Evolutionary conservation across 2,329 filamentous ascomycete species (phyloP), one percentile per base, ranked within the genome.

Genomic region (Venturia oleaginea): DNA sequence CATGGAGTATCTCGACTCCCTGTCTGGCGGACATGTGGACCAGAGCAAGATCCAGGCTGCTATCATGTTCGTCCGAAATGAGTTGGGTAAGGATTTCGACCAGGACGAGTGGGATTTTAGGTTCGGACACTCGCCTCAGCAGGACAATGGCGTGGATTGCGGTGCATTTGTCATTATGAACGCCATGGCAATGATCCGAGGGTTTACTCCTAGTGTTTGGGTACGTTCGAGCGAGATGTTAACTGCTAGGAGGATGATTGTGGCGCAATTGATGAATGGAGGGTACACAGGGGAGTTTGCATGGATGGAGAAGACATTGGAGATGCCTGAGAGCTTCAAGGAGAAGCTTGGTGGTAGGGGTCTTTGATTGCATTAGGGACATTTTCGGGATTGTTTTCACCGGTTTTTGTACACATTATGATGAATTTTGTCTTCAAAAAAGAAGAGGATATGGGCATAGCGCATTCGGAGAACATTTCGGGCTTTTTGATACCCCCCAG

Each of bases 91-190:
- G 3, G 73, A 75, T 6, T 91, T 83, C 69, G 71, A 79, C 2
- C 76, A 77, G 17, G 75, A 76, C 1, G 86, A 89, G 48, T 92
- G 89, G 89, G 77, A 73, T 30, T 76, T 79, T 1, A 75, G 82
- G 8, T 72, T 75, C n/a, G 78, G 81, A 55, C 73, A 75, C 19
- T 83, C 83, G 42, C 81, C 84, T 0, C 69, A 67, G 2, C 89
- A 92, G 72, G 79, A 76, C 32, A 92, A 92, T 70, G 81, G 82
- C 1, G 85, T 83, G 70, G 90, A 92, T 72, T 92, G 90, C 68
- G 90, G 90, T n/a, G 84, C 91, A 3, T 90, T 91, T 72, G 84
- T 87, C 17, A 85, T 90, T 68, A 84, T 89, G 22, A 93, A 92
- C 70, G 86, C 84, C 19, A 81, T 91, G 59, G 89, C 85, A 64